Conservation (phyloP, 1,284 basidiomycete species). For the Laetiporus sulphureus region DNA sequence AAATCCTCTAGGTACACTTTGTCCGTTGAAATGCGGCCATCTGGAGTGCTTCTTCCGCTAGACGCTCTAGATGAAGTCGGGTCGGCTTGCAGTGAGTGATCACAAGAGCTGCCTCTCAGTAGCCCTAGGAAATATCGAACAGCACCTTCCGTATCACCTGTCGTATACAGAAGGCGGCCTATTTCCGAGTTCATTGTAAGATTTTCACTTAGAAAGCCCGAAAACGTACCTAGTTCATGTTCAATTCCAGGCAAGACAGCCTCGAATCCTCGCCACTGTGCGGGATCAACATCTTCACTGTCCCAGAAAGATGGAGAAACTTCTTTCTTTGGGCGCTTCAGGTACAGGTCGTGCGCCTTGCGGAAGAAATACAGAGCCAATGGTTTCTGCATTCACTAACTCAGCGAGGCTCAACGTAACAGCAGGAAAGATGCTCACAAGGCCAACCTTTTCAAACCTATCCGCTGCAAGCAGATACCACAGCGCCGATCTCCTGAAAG, state of each 20-base stretch:
- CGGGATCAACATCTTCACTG: slow-evolving; percentile 45
- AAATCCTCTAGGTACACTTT: slow-evolving; percentile 74
- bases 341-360: slow-evolving; percentile 57
- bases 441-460: slow-evolving; percentile 70
- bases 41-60: slow-evolving; percentile 15
- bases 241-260: slow-evolving; percentile 66
- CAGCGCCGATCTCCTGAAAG: slow-evolving; percentile 56
- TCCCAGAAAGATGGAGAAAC: slow-evolving; percentile 77
- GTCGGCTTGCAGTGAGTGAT: slow-evolving; percentile 7
- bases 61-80: no score
- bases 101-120: slow-evolving; percentile 31
- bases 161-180: slow-evolving; percentile 75
- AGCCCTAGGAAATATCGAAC: slow-evolving; percentile 61
- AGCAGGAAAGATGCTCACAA: slow-evolving; percentile 45
- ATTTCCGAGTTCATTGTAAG: neutral
- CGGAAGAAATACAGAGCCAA: slow-evolving; percentile 74
- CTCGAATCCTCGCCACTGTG: slow-evolving; percentile 42
- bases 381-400: slow-evolving; percentile 57
- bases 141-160: slow-evolving; percentile 65
- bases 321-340: slow-evolving; percentile 38
- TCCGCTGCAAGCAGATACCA: slow-evolving; percentile 74
- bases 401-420: slow-evolving; percentile 4
- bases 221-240: slow-evolving; percentile 58
- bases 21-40: slow-evolving; percentile 34
- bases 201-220: neutral